Base-by-base conservation (phyloP, 768 basidiomycete genomes). In the Neoboletus brunneissimus region DNA sequence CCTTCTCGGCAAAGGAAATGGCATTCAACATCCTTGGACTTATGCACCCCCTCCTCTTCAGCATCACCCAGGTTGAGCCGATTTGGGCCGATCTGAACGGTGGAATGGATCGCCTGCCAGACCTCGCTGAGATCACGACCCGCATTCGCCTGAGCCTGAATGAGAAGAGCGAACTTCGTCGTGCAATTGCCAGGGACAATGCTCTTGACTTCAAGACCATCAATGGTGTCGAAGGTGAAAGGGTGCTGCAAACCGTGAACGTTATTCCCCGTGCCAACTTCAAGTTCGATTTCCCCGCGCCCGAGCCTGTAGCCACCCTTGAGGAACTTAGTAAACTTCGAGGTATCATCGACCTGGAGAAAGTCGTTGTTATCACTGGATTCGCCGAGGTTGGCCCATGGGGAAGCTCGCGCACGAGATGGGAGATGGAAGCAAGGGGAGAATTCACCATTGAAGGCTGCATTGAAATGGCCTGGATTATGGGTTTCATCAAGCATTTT, bases 1-100 rank as follows among this genome's bases (percentile, higher is more conserved):
- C 97, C 2, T 99, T 98, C 84, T 98, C 96, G 0, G 90, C 97
- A 29, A 98, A 98, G 78, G 97, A 99, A 76, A 99, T 98, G 97
- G 95, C 97, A 0, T 99, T 99, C 85, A 99, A 99, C 75, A 94
- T 99, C 66, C 88, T 99, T 53, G 96, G 97, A 57, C 82, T 99
- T 48, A 98, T 99, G 96, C 97, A 99, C 69, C 97, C 97, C 43
- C 85, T 98, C 7, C 83, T 99, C 51, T 98, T 98, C 85, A 97
- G 96, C 73, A 96, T 99, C 67, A 97, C 96, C 12, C 97, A 99
- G 72, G 95, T 98, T 45, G 96, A 99, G 71, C 96, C 97, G 10
- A 95, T 98, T 69, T 98, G 97, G 97, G 97, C 96, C 53, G 97
- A 98, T 71, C 80, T 98, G 60, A 97, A 95, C 64, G 96, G 96